Evolutionary conservation across 164 flowering plant genomes (phyloP).

Genomic region (Chimonanthus praecox): DNA sequence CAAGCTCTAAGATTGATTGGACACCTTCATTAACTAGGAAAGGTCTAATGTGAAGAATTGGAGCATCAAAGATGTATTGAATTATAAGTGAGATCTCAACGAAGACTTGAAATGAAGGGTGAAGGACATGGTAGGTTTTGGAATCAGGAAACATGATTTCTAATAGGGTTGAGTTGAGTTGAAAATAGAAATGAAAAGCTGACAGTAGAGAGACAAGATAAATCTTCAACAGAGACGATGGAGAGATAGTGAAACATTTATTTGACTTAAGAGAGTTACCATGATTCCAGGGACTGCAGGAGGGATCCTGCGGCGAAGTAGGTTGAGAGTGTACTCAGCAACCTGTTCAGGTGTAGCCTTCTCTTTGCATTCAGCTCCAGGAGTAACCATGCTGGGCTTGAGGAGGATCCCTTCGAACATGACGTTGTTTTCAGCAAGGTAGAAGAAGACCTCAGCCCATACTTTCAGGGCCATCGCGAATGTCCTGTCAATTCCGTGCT

Average conservation of each 20-base stretch:
- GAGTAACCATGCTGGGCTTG: slow-evolving; percentile 94
- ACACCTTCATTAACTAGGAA: no score
- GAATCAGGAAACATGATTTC: no score
- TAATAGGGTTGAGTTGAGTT: no score
- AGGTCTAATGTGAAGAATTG: no score
- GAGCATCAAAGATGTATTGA: no score
- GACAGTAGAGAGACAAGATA: no score
- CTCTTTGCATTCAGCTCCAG: slow-evolving; percentile 86
- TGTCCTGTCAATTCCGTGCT: slow-evolving; percentile 77
- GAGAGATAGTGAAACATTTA: neutral
- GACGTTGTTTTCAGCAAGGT: slow-evolving; percentile 82
- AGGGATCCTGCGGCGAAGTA: slow-evolving; percentile 68
- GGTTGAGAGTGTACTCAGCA: slow-evolving; percentile 74
- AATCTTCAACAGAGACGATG: neutral
- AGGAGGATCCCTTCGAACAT: slow-evolving; percentile 77
- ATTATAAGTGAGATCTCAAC: no score
- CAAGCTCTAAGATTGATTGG: no score
- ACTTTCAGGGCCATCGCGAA: slow-evolving; percentile 74
- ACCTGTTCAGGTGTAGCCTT: slow-evolving; percentile 64
- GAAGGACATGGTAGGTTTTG: no score
- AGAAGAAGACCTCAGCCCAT: slow-evolving; percentile 89
- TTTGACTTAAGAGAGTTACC: slow-evolving; percentile 29
- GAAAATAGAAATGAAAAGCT: no score
- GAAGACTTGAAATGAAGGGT: no score
- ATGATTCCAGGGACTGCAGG: slow-evolving; percentile 94